Evolutionary conservation across 2,329 filamentous ascomycete genomes (phyloP).

Genomic region (Cyclaneusma minus): DNA sequence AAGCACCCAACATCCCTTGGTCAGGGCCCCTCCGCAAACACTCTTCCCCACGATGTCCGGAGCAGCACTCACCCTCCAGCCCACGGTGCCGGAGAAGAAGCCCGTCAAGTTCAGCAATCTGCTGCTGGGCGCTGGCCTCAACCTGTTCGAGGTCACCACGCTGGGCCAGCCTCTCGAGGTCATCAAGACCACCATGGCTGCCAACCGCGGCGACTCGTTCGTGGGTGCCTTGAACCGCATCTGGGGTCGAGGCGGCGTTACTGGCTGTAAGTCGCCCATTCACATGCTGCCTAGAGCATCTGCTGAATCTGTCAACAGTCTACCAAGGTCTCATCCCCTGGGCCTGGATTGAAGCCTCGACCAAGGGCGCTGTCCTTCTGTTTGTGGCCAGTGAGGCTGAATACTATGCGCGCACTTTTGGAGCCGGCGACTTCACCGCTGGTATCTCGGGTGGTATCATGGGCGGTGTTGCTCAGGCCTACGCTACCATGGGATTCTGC

Average conservation of each 20-base stretch:
- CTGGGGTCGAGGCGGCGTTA: conserved; percentile 82
- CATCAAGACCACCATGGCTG: conserved; percentile 98
- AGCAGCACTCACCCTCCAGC: conserved; percentile 34
- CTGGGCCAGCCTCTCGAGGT: conserved; percentile 80
- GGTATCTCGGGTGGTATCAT: conserved; percentile 86
- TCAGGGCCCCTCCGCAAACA: conserved; percentile 66
- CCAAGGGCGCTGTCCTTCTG: conserved; percentile 96
- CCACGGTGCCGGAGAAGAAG: conserved; percentile 80
- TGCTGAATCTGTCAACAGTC: conserved; percentile 37
- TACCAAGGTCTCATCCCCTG: conserved; percentile 99
- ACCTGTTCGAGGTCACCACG: conserved; percentile 34
- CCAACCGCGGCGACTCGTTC: conserved; percentile 84
- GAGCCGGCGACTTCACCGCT: conserved; percentile 72
- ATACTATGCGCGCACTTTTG: conserved; percentile 73
- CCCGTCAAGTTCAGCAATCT: conserved; percentile 99
- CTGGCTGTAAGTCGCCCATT: conserved; percentile 63
- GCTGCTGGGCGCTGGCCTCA: conserved; percentile 35
- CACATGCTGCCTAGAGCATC: background rate
- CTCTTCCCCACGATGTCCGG: conserved; percentile 47
- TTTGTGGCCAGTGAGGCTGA: conserved; percentile 98
- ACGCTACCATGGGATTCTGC: conserved; percentile 99
- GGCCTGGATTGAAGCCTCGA: conserved; percentile 99
- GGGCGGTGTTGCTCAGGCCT: conserved; percentile 92
- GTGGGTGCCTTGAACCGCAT: conserved; percentile 66
- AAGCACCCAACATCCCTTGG: conserved; percentile 90